Evolutionary conservation across 805 yeast genomes (phyloP).

Genomic region (Schwanniomyces yamadae): DNA sequence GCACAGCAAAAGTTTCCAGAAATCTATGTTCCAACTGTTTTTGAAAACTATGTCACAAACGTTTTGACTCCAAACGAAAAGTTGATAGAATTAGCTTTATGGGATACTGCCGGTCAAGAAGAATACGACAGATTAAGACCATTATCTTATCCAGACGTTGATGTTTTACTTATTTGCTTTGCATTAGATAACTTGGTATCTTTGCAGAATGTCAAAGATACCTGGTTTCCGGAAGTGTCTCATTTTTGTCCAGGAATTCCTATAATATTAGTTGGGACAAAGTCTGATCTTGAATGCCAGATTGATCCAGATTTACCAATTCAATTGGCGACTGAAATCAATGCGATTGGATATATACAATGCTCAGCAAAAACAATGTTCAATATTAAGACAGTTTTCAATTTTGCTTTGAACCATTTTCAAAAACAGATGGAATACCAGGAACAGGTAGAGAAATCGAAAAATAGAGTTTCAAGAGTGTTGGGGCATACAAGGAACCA

Average conservation of each 20-base stretch:
- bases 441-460: constrained; percentile 37
- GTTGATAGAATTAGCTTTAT: constrained; percentile 68
- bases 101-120: constrained; percentile 94
- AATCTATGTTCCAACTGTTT: constrained; percentile 76
- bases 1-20: constrained; percentile 70
- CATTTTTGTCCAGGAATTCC: constrained; percentile 84
- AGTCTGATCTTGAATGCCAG: constrained; percentile 53
- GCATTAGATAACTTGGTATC: constrained; percentile 62
- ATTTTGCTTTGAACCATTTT: constrained; percentile 51
- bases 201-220: constrained; percentile 69
- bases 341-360: constrained; percentile 70
- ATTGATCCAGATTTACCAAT: constrained; percentile 50
- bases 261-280: constrained; percentile 77
- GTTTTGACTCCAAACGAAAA: constrained; percentile 74
- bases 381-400: constrained; percentile 68
- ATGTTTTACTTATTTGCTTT: constrained; percentile 73
- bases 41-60: constrained; percentile 71
- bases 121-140: constrained; percentile 82
- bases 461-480: constrained; percentile 34
- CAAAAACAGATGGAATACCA: constrained; percentile 35
- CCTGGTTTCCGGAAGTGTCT: constrained; percentile 84
- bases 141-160: constrained; percentile 74
- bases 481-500: constrained; percentile 32
- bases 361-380: constrained; percentile 75
- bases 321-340: constrained; percentile 55